Percentiles rank a stretch among this genome's conserved stretches.
phyloP scores from a whole-genome alignment of 805 yeast species.

The Saturnispora galanensis region DNA sequence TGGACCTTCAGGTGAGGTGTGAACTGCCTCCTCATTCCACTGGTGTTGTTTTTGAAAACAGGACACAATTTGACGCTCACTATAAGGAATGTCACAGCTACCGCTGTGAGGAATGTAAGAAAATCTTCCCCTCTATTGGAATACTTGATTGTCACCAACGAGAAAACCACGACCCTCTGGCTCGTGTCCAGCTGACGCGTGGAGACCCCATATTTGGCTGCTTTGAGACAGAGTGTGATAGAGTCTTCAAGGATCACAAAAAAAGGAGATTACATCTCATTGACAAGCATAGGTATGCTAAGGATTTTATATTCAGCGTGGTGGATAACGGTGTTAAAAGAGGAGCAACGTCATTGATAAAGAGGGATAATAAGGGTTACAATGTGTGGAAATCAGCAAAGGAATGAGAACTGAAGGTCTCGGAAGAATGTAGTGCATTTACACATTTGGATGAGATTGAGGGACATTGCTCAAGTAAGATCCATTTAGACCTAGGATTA shows the following conservation, averaged over 20 bases:
- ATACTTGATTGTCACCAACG: slow-evolving; percentile 39
- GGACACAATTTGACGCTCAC: slow-evolving; percentile 18
- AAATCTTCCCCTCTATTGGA: slow-evolving; percentile 33
- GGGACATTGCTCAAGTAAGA: too few species aligned
- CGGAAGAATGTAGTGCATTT: too few species aligned
- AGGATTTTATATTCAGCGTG: slow-evolving; percentile 22
- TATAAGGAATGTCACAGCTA: slow-evolving; percentile 20
- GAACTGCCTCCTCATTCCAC: slow-evolving; percentile 19
- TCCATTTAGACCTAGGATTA: too few species aligned
- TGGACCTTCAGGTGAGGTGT: slow-evolving; percentile 12
- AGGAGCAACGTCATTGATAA: slow-evolving; percentile 18
- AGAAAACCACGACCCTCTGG: slow-evolving; percentile 45
- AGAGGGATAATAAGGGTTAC: slow-evolving; percentile 10
- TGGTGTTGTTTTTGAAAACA: slow-evolving; percentile 4
- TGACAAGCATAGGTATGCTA: slow-evolving; percentile 42
- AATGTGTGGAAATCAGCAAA: slow-evolving; percentile 14
- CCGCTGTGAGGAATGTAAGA: slow-evolving; percentile 30
- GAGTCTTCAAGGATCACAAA: slow-evolving; percentile 28
- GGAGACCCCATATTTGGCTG: slow-evolving; percentile 36
- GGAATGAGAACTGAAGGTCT: too few species aligned
- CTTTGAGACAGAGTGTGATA: slow-evolving; percentile 32
- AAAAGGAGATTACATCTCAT: slow-evolving; percentile 40
- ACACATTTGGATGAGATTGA: too few species aligned
- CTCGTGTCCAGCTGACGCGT: slow-evolving; percentile 25
- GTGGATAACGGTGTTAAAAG: slow-evolving; percentile 21